Percentiles rank a stretch among this genome's conserved stretches.
Evolutionary conservation across 1,284 basidiomycete genomes (phyloP).

Genomic region (Bondarzewia mesenterica): DNA sequence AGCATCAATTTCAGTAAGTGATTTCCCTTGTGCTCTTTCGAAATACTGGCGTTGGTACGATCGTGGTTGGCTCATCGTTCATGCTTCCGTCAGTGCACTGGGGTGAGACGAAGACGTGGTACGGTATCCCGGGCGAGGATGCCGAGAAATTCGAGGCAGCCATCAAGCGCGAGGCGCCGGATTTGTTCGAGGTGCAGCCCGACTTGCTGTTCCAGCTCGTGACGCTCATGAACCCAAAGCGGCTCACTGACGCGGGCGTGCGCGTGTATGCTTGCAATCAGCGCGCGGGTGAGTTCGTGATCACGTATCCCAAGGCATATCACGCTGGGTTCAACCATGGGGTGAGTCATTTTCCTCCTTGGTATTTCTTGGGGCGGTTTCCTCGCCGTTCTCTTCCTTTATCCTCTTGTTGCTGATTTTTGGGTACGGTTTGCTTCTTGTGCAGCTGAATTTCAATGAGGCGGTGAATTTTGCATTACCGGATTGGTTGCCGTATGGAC

Average conservation of each 20-base stretch:
- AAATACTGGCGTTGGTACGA: neutral
- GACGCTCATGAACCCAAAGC: conserved; percentile 94
- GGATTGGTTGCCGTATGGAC: conserved; percentile 87
- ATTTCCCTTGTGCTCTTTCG: neutral
- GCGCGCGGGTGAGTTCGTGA: conserved; percentile 94
- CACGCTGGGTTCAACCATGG: conserved; percentile 99
- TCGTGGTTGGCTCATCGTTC: too few relatives aligned
- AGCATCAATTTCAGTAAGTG: conserved; percentile 89
- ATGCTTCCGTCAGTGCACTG: conserved; percentile 77
- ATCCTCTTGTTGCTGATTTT: conserved; percentile 1
- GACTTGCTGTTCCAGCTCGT: conserved; percentile 96
- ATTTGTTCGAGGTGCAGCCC: conserved; percentile 97
- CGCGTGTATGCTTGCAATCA: conserved; percentile 93
- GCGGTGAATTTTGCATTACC: conserved; percentile 98
- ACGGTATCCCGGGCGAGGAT: conserved; percentile 91
- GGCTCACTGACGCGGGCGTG: conserved; percentile 85
- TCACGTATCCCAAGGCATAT: conserved; percentile 97
- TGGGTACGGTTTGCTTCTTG: conserved; percentile 6
- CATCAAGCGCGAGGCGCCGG: conserved; percentile 92
- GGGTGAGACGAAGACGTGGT: conserved; percentile 99
- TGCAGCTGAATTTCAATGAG: conserved; percentile 94
- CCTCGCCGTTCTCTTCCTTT: too few relatives aligned
- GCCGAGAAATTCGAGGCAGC: conserved; percentile 96
- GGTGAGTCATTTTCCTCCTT: conserved; percentile 40
- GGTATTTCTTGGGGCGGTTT: neutral